Conservation (phyloP, 2,329 filamentous ascomycete genomes). For the Lecanoromycetidae sp. region DNA sequence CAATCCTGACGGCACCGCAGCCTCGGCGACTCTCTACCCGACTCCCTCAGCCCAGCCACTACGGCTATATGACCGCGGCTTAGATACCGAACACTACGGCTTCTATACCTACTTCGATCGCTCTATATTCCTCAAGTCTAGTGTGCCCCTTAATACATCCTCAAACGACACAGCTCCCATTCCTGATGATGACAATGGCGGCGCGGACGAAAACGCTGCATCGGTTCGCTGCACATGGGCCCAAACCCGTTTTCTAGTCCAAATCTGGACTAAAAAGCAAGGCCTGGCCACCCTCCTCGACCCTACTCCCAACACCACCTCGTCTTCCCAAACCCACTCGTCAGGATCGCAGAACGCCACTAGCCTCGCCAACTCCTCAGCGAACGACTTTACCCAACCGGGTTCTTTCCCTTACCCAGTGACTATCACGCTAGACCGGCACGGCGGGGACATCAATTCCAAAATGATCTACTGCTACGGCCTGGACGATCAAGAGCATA, state of each 20-base stretch:
- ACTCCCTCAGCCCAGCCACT: slow-evolving; percentile 60
- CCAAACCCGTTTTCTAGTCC: slow-evolving; percentile 48
- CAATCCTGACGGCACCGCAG: slow-evolving; percentile 58
- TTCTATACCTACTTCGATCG: slow-evolving; percentile 91
- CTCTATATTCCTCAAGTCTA: slow-evolving; percentile 64
- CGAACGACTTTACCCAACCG: slow-evolving; percentile 38
- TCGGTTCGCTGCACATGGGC: slow-evolving; percentile 45
- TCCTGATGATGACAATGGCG: slow-evolving; percentile 39
- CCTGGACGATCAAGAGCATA: slow-evolving; percentile 37
- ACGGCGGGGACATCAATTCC: slow-evolving; percentile 41
- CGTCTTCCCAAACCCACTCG: slow-evolving; percentile 7
- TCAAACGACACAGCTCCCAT: slow-evolving; percentile 29
- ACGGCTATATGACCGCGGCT: slow-evolving; percentile 70
- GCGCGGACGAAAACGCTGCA: slow-evolving; percentile 35
- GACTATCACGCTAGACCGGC: slow-evolving; percentile 47
- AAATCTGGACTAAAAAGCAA: slow-evolving; percentile 48
- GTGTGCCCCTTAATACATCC: slow-evolving; percentile 35
- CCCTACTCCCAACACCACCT: slow-evolving; percentile 1
- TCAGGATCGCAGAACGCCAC: slow-evolving; percentile 13
- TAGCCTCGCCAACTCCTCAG: slow-evolving; percentile 23
- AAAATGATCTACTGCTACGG: slow-evolving; percentile 52
- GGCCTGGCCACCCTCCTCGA: slow-evolving; percentile 6
- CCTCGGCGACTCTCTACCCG: slow-evolving; percentile 60
- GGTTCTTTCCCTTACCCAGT: slow-evolving; percentile 51
- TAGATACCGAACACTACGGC: slow-evolving; percentile 74